Percentiles rank a stretch among this genome's conserved stretches.
phyloP scores from a whole-genome alignment of 148 eudicot genomes.

The Amaranthus cruentus region DNA sequence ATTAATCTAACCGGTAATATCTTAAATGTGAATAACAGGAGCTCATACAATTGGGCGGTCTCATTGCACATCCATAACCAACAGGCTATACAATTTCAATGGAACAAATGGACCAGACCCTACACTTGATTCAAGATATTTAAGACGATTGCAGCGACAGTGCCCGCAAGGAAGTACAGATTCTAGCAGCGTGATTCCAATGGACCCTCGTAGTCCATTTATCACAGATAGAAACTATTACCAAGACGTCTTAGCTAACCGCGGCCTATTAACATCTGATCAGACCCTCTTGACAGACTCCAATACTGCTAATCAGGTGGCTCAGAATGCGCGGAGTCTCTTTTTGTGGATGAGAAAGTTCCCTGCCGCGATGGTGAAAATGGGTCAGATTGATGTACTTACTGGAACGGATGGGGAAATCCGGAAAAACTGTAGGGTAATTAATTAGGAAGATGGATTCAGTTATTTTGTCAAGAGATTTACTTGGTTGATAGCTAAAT shows the following conservation, averaged over 20 bases:
- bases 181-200: conserved; percentile 34
- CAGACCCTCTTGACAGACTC: conserved; percentile 40
- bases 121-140: conserved; percentile 39
- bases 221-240: conserved; percentile 24
- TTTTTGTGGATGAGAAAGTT: conserved; percentile 40
- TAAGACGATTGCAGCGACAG: conserved; percentile 36
- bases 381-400: conserved; percentile 57
- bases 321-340: conserved; percentile 34
- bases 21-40: conserved; percentile 14
- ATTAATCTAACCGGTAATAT: too few species aligned
- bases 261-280: conserved; percentile 25
- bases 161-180: conserved; percentile 48
- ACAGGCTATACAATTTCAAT: conserved; percentile 28
- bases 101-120: conserved; percentile 41
- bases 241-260: conserved; percentile 15
- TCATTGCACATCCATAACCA: conserved; percentile 24
- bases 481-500: not conserved
- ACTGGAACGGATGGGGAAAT: conserved; percentile 27
- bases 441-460: conserved; percentile 6
- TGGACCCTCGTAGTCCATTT: conserved; percentile 26
- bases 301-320: conserved; percentile 37
- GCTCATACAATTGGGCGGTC: conserved; percentile 28
- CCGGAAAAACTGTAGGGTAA: conserved; percentile 22
- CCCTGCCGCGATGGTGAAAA: conserved; percentile 56
- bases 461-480: not conserved